Evolutionary conservation across 371 early-diverging fungal species (phyloP), one percentile per base, ranked within the genome.

Genomic region (Lichtheimia ramosa): DNA sequence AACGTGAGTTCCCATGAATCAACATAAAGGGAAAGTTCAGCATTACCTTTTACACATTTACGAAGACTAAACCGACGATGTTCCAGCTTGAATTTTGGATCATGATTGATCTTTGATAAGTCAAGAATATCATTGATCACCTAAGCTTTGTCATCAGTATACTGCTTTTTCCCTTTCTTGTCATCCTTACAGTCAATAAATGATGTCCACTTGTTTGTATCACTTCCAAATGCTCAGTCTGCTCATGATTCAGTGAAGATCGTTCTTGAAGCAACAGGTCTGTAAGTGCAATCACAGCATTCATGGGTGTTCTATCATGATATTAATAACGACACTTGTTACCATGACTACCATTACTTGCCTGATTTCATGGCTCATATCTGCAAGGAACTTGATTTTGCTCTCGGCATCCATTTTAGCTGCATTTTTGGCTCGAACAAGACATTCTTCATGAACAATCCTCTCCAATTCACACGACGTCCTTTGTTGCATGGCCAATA

Each of bases 181-280:
- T 28, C 24, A 16, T 25, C 25, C 60, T 66, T 78, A 82, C 84
- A 18, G 84, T 84, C 49, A 84, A 64, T 20, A 84, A 61, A 64
- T 84, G 84, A 56, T 80, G 83, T 10, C 84, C 84, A 54, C 84
- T 84, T 20, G 84, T 84, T 51, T 83, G 80, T 40, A 84, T 83
- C 6, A 84, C 82, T 56, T 83, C 84, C 53, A 84, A 66, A 52
- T 80, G 83, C 25, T 81, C 77, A 16, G 75, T 71, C 50, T 84
- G 84, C 59, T 84, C 84, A 2, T 68, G 58, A 40, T 78, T 80
- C 15, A 84, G 70, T 6, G 73, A 74, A 1, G 64, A 67, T 27
- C 82, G 71, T 60, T 84, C 84, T 62, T 72, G 76, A 23, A 84
- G 60, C 18, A 84, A 65, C 20, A 84, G 62, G 61, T 84, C 83